Percentiles rank a stretch among this genome's conserved stretches.
These are phyloP conservation scores for Nannochloris sp. DNA, from an alignment of 139 green algal species.

Conservation along the genomic window DNA sequence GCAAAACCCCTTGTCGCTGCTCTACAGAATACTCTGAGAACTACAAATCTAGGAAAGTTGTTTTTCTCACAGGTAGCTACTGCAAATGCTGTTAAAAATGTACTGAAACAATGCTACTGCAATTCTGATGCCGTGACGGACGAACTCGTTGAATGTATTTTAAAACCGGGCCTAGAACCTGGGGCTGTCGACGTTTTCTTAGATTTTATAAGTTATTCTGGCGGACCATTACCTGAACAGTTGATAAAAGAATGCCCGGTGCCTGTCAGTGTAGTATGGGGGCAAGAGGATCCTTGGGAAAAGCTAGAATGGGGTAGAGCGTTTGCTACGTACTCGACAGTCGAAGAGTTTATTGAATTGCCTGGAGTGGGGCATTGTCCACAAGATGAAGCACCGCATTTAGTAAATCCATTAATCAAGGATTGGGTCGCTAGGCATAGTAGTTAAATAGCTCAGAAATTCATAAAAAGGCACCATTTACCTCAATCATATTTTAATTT, in stretches of 20 bases:
- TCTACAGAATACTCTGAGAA: constrained; percentile 63
- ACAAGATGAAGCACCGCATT: constrained; percentile 68
- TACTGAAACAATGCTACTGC: constrained; percentile 86
- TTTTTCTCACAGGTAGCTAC: constrained; percentile 78
- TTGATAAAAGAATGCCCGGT: constrained; percentile 46
- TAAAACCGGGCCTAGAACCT: constrained; percentile 75
- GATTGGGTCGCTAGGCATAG: constrained; percentile 53
- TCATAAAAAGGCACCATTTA: neutral
- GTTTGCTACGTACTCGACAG: constrained; percentile 42
- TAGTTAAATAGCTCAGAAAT: neutral
- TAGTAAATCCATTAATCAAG: constrained; percentile 87
- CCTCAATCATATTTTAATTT: neutral
- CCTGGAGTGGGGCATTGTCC: constrained; percentile 85
- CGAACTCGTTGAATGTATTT: constrained; percentile 88
- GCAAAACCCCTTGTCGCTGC: constrained; percentile 57
- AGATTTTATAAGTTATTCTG: constrained; percentile 94
- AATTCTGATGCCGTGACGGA: constrained; percentile 73
- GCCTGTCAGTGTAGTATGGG: constrained; percentile 86
- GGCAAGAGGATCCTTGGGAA: constrained; percentile 85
- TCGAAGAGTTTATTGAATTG: constrained; percentile 81
- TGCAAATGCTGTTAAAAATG: constrained; percentile 61
- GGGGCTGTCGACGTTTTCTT: constrained; percentile 92
- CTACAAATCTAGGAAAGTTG: constrained; percentile 53
- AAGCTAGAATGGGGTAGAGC: constrained; percentile 59
- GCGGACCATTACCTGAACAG: constrained; percentile 85